Conservation (phyloP, 805 yeast species). For the Tetrapisispora namnaoensis region DNA sequence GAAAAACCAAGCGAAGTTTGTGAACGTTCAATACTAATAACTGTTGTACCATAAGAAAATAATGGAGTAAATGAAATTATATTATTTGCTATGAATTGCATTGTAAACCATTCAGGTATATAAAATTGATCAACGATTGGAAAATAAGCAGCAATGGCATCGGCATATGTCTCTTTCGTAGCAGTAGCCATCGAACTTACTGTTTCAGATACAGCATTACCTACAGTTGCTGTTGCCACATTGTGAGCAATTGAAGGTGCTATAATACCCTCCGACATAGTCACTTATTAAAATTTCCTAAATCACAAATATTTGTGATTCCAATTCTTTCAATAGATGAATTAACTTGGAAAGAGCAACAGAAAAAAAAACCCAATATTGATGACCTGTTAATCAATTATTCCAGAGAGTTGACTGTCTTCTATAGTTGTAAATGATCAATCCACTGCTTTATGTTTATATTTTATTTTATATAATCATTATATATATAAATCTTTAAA, state of each 20-base stretch:
- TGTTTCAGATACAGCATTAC: neutral
- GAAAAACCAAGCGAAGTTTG: slow-evolving; percentile 73
- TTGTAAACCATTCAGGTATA: slow-evolving; percentile 41
- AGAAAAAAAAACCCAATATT: neutral
- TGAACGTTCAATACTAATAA: slow-evolving; percentile 52
- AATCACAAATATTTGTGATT: neutral
- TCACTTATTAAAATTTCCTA: neutral
- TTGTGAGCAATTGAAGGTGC: neutral
- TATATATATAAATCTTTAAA: too few species aligned
- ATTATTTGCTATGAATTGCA: slow-evolving; percentile 50
- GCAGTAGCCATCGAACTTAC: neutral
- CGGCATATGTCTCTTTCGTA: slow-evolving; percentile 5
- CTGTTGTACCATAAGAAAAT: slow-evolving; percentile 79
- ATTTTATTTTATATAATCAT: too few species aligned
- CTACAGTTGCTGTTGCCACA: neutral
- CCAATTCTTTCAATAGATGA: neutral
- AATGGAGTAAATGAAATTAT: slow-evolving; percentile 74
- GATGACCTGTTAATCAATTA: too few species aligned
- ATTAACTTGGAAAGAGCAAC: neutral
- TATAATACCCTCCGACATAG: neutral
- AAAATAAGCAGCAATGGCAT: slow-evolving; percentile 22
- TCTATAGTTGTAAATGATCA: too few species aligned
- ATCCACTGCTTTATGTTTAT: too few species aligned
- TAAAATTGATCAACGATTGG: slow-evolving; percentile 36
- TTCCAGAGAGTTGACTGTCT: too few species aligned